Percentiles rank a stretch among this genome's conserved stretches.
Conservation (phyloP, 140 eudicot genomes). For the Senecio squalidus region DNA sequence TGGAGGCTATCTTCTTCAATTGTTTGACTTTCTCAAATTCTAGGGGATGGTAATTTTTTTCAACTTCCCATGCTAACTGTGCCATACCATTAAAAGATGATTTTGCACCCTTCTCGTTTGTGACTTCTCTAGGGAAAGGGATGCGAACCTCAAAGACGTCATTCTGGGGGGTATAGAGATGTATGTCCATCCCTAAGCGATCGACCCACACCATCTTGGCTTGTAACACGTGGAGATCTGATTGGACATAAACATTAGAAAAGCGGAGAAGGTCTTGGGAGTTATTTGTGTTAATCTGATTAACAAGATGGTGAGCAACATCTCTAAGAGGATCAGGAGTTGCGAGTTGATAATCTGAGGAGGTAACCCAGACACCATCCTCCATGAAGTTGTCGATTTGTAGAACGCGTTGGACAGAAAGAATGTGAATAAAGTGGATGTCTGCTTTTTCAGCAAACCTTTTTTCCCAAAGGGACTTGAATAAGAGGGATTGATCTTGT, state of each 20-base stretch:
- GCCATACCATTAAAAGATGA: constrained; percentile 93
- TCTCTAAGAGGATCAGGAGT: constrained; percentile 83
- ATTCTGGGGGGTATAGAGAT: constrained; percentile 46
- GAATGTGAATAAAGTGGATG: constrained; percentile 42
- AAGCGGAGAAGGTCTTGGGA: constrained; percentile 79
- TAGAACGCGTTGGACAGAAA: constrained; percentile 63
- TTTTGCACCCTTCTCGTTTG: constrained; percentile 81
- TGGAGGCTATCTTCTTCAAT: constrained; percentile 46
- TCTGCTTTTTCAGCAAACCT: constrained; percentile 79
- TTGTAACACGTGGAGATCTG: constrained; percentile 64
- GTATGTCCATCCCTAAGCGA: constrained; percentile 87
- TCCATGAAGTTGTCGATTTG: constrained; percentile 80
- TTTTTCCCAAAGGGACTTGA: constrained; percentile 60
- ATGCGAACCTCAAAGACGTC: constrained; percentile 78
- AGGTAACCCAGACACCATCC: constrained; percentile 80
- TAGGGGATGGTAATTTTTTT: constrained; percentile 57
- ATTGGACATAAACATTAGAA: constrained; percentile 63
- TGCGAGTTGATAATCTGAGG: constrained; percentile 58
- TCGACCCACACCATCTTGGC: constrained; percentile 97
- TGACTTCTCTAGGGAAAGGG: constrained; percentile 94
- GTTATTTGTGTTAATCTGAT: constrained; percentile 70
- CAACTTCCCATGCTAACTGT: constrained; percentile 96
- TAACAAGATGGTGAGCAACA: constrained; percentile 55
- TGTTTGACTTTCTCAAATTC: constrained; percentile 68
- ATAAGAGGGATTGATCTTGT: neutral